phyloP scores from a whole-genome alignment of 176 grass and related monocot genomes.

The Poa pratensis region DNA sequence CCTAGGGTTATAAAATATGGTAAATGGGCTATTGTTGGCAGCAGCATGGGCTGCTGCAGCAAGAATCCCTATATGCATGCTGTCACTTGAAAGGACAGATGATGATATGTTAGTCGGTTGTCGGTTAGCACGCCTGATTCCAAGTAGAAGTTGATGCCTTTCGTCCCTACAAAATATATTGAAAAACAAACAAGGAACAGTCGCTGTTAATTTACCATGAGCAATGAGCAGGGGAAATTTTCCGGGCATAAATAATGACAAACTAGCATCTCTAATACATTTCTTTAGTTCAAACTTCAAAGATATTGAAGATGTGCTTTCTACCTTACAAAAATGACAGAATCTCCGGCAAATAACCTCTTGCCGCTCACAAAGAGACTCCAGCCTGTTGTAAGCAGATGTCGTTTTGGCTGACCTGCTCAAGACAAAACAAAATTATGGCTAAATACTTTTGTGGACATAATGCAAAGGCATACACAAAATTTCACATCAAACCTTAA shows the following conservation, averaged over 20 bases:
- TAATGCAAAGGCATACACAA: neutral
- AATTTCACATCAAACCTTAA: neutral
- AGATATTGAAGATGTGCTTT: neutral
- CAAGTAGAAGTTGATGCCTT: slow-evolving; percentile 77
- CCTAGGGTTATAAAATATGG: slow-evolving; percentile 95
- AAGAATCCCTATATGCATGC: slow-evolving; percentile 95
- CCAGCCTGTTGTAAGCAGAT: slow-evolving; percentile 80
- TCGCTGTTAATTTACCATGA: slow-evolving; percentile 13
- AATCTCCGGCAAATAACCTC: slow-evolving; percentile 71
- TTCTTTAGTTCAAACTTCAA: slow-evolving; percentile 4
- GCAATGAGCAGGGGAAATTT: neutral
- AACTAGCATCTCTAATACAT: neutral
- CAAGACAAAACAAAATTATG: neutral
- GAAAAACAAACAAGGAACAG: slow-evolving; percentile 16
- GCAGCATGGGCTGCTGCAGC: slow-evolving; percentile 89
- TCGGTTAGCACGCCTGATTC: slow-evolving; percentile 76
- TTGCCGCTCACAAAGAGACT: slow-evolving; percentile 81
- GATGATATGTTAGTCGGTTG: slow-evolving; percentile 77
- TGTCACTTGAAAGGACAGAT: slow-evolving; percentile 92
- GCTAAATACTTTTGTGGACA: slow-evolving; percentile 31
- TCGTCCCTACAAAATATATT: slow-evolving; percentile 59
- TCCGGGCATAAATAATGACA: neutral
- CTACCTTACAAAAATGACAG: slow-evolving; percentile 75
- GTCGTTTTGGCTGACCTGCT: slow-evolving; percentile 73
- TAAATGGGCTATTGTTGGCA: slow-evolving; percentile 80